These are phyloP conservation scores for Borovskyia barvae DNA, from an alignment of 208 protist species.

Conservation along the genomic window DNA sequence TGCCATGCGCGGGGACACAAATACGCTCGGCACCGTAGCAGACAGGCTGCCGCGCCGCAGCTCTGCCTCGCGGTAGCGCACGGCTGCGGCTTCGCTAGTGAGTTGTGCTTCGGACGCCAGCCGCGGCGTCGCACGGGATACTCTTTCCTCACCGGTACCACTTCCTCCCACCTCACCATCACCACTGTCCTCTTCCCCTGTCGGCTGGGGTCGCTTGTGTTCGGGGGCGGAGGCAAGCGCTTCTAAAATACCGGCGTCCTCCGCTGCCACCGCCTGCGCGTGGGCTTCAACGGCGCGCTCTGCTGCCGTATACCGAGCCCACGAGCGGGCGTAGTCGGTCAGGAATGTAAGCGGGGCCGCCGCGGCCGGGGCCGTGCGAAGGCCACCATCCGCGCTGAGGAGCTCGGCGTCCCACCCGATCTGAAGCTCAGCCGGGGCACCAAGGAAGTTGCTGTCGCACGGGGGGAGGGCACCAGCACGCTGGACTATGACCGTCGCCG, in stretches of 20 bases:
- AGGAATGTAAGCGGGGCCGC: not conserved
- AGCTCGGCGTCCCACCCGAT: not conserved
- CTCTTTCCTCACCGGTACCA: no score
- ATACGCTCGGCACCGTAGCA: not conserved
- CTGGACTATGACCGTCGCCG: no score
- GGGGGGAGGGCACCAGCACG: slow-evolving; percentile 13
- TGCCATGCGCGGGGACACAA: slow-evolving; percentile 27
- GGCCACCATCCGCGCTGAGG: not conserved
- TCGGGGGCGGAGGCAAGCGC: no score
- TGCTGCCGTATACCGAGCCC: slow-evolving; percentile 8
- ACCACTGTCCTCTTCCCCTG: no score
- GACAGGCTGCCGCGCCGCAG: not conserved
- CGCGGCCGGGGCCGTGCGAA: not conserved
- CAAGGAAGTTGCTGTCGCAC: slow-evolving; percentile 19
- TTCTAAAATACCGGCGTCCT: slow-evolving; percentile 18
- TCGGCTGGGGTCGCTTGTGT: no score
- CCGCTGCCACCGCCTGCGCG: slow-evolving; percentile 9
- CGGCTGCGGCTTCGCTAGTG: slow-evolving; percentile 6
- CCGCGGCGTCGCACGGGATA: no score
- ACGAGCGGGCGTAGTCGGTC: slow-evolving; percentile 22
- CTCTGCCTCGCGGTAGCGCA: slow-evolving; percentile 19
- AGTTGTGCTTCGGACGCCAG: no score
- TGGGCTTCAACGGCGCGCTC: not conserved
- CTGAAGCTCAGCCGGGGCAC: slow-evolving; percentile 11
- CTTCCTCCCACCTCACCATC: no score